A percentile compares a stretch with the other conserved stretches of the same genome.
phyloP scores from a whole-genome alignment of 2,329 filamentous ascomycete genomes.

The Aureobasidium namibiae region DNA sequence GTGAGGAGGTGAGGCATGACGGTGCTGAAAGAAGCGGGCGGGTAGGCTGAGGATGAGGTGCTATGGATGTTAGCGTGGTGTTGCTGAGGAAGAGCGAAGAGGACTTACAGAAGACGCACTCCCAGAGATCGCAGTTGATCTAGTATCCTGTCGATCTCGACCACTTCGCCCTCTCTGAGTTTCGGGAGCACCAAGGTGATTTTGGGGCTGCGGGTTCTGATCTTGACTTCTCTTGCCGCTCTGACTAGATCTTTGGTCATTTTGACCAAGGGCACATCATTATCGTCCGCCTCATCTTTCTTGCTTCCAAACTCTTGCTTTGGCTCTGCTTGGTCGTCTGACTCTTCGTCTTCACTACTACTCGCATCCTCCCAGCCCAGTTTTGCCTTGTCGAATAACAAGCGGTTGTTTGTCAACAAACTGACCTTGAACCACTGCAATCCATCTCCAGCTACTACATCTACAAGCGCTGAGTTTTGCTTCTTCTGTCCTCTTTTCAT shows the following conservation, averaged over 20 bases:
- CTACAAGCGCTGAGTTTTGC: slow-evolving; percentile 49
- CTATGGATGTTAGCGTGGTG: not conserved
- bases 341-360: slow-evolving; percentile 38
- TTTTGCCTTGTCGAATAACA: slow-evolving; percentile 62
- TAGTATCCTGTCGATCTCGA: slow-evolving; percentile 50
- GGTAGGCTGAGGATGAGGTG: slow-evolving; percentile 18
- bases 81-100: not conserved
- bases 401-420: slow-evolving; percentile 53
- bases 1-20: slow-evolving; percentile 27
- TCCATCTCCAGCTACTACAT: slow-evolving; percentile 56
- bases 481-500: slow-evolving; percentile 21
- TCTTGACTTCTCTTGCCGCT: slow-evolving; percentile 48
- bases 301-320: slow-evolving; percentile 14
- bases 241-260: slow-evolving; percentile 50
- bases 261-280: slow-evolving; percentile 51
- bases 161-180: slow-evolving; percentile 41
- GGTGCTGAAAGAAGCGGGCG: slow-evolving; percentile 16
- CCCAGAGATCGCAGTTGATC: slow-evolving; percentile 47
- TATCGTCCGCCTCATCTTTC: slow-evolving; percentile 41
- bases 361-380: slow-evolving; percentile 53
- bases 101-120: slow-evolving; percentile 22
- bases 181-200: slow-evolving; percentile 55
- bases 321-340: slow-evolving; percentile 30
- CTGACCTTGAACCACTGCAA: slow-evolving; percentile 62
- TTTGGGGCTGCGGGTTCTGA: slow-evolving; percentile 52